Evolutionary conservation across 2,329 filamentous ascomycete species (phyloP).

Genomic region (Biscogniauxia sp.): DNA sequence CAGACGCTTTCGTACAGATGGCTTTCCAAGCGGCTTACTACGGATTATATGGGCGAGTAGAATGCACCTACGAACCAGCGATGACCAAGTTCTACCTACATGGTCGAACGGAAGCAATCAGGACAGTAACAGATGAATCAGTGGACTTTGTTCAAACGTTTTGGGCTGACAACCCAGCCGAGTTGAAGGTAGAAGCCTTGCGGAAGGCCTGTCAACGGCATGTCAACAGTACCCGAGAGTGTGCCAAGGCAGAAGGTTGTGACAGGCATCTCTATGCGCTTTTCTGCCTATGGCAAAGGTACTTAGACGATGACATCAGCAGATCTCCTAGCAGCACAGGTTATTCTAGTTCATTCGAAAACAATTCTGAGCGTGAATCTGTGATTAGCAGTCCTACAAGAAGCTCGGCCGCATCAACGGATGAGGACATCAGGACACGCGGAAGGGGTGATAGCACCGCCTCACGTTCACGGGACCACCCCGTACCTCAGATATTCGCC

Average conservation of each 20-base stretch:
- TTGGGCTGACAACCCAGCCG: conserved; percentile 85
- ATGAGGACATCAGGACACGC: conserved; percentile 36
- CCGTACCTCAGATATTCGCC: conserved; percentile 77
- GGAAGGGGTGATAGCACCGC: conserved; percentile 55
- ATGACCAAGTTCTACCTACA: conserved; percentile 97
- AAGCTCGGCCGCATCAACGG: conserved; percentile 48
- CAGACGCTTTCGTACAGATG: conserved; percentile 98
- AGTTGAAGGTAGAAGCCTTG: conserved; percentile 82
- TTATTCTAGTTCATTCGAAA: conserved; percentile 59
- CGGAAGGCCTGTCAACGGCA: conserved; percentile 82
- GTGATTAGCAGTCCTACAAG: conserved; percentile 52
- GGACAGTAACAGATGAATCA: conserved; percentile 78
- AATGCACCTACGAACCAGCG: conserved; percentile 95
- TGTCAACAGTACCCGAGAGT: conserved; percentile 74
- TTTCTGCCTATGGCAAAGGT: conserved; percentile 91
- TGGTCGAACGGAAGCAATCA: conserved; percentile 89
- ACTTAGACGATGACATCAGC: conserved; percentile 68
- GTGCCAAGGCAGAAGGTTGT: conserved; percentile 85
- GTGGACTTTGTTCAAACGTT: conserved; percentile 90
- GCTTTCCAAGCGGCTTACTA: conserved; percentile 98
- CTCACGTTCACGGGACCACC: conserved; percentile 44
- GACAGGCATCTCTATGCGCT: conserved; percentile 93
- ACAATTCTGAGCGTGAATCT: conserved; percentile 44
- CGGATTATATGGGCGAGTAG: conserved; percentile 87
- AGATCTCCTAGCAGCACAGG: conserved; percentile 57